Conservation (phyloP, 371 early-diverging fungal species). For the Mortierella sp. region DNA sequence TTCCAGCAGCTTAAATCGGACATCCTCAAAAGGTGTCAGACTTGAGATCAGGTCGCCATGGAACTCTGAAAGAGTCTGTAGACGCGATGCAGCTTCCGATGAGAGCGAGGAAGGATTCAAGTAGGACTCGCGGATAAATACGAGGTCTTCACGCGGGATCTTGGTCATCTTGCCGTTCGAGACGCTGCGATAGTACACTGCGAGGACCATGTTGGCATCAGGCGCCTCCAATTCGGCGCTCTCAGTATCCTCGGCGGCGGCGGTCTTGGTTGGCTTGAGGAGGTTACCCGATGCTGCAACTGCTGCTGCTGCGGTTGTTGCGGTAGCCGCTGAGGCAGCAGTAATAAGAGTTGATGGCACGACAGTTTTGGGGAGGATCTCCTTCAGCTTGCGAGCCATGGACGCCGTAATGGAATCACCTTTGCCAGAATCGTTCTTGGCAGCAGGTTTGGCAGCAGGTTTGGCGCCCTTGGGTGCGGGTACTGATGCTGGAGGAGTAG, state of each 20-base stretch:
- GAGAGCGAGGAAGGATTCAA: neutral
- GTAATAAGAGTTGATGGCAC: neutral
- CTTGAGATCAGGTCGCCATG: constrained; percentile 23
- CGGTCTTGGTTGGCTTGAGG: neutral
- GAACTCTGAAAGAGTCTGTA: constrained; percentile 8
- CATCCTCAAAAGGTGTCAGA: constrained; percentile 35
- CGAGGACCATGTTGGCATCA: neutral
- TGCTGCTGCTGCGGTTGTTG: neutral
- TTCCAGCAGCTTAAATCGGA: constrained; percentile 42
- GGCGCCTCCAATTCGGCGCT: neutral
- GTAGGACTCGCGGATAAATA: constrained; percentile 27
- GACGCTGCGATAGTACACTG: constrained; percentile 17
- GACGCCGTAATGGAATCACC: constrained; percentile 9
- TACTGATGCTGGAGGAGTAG: neutral
- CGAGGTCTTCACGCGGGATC: constrained; percentile 27
- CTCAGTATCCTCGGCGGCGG: neutral
- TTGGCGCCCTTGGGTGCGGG: neutral
- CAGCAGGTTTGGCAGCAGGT: neutral
- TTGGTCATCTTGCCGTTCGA: constrained; percentile 24
- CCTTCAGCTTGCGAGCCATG: constrained; percentile 25
- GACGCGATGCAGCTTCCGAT: constrained; percentile 6
- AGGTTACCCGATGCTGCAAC: neutral
- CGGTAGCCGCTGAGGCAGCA: neutral
- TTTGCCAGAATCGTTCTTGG: neutral
- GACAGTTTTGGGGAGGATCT: neutral